phyloP scores from a whole-genome alignment of 768 basidiomycete genomes.

The Boletellus sp. region DNA sequence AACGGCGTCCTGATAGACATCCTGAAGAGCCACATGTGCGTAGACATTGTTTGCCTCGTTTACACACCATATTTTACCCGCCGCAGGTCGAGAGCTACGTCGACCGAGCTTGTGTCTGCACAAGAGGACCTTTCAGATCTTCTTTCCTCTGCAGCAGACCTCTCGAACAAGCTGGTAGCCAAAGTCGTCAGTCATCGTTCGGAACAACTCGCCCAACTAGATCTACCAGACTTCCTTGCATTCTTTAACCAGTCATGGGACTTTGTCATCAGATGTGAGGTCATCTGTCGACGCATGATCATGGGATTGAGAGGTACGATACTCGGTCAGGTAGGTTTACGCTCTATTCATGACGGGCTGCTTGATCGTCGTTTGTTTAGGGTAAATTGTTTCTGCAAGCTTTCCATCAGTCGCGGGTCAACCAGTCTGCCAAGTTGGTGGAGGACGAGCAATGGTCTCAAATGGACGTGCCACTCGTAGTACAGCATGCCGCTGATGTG shows the following conservation, averaged over 20 bases:
- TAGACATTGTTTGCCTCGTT: not conserved
- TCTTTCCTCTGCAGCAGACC: slow-evolving; percentile 75
- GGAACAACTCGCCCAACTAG: slow-evolving; percentile 74
- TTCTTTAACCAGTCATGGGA: slow-evolving; percentile 86
- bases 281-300: slow-evolving; percentile 85
- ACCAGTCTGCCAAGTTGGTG: slow-evolving; percentile 80
- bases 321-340: slow-evolving; percentile 64
- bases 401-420: slow-evolving; percentile 81
- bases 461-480: slow-evolving; percentile 54
- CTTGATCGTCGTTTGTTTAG: slow-evolving; percentile 33
- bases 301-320: slow-evolving; percentile 85
- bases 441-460: slow-evolving; percentile 96
- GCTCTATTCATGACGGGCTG: not conserved
- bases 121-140: slow-evolving; percentile 74
- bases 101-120: slow-evolving; percentile 42
- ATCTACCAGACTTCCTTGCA: slow-evolving; percentile 68
- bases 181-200: slow-evolving; percentile 73
- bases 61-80: slow-evolving; percentile 1
- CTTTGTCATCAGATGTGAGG: slow-evolving; percentile 87
- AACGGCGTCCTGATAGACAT: slow-evolving; percentile 54
- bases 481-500: slow-evolving; percentile 71
- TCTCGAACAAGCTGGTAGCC: slow-evolving; percentile 78
- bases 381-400: slow-evolving; percentile 82
- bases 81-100: slow-evolving; percentile 36
- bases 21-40: slow-evolving; percentile 46